Evolutionary conservation across 192 early-diverging fungal species (phyloP).

Genomic region (Dispira simplex): DNA sequence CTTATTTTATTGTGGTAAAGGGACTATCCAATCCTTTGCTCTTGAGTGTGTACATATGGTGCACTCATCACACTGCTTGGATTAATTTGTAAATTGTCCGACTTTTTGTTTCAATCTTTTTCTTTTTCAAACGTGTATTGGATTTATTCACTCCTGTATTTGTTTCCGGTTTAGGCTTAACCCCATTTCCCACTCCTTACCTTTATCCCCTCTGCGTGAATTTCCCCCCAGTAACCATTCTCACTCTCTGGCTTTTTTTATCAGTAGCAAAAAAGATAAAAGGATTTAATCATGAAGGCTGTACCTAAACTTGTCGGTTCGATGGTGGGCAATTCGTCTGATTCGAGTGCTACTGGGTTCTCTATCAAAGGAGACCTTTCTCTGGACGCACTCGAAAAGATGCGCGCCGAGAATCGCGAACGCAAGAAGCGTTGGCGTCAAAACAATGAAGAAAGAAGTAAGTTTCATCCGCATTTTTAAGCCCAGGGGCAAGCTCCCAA

Average conservation of each 20-base stretch:
- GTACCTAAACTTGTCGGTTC: neutral
- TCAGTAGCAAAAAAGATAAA: neutral
- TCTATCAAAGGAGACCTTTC: neutral
- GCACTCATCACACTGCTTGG: neutral
- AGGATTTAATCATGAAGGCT: neutral
- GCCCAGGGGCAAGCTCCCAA: neutral
- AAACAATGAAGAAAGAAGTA: slow-evolving; percentile 29
- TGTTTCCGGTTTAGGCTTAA: neutral
- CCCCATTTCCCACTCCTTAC: neutral
- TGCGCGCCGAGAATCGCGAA: slow-evolving; percentile 33
- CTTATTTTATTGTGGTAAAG: neutral
- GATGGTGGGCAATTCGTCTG: neutral
- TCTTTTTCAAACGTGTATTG: neutral
- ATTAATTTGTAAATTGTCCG: neutral
- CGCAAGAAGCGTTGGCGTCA: slow-evolving; percentile 36
- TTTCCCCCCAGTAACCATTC: neutral
- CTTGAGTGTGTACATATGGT: neutral
- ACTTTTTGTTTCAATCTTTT: neutral
- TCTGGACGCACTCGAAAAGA: slow-evolving; percentile 15
- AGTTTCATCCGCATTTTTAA: neutral
- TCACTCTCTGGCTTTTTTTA: neutral
- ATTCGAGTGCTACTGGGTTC: neutral
- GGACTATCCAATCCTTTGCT: neutral
- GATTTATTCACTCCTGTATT: neutral
- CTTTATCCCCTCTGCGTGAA: neutral